Evolutionary conservation across 345 rosid genomes (phyloP), one percentile per base, ranked within the genome.

Genomic region (Euclidium syriacum): DNA sequence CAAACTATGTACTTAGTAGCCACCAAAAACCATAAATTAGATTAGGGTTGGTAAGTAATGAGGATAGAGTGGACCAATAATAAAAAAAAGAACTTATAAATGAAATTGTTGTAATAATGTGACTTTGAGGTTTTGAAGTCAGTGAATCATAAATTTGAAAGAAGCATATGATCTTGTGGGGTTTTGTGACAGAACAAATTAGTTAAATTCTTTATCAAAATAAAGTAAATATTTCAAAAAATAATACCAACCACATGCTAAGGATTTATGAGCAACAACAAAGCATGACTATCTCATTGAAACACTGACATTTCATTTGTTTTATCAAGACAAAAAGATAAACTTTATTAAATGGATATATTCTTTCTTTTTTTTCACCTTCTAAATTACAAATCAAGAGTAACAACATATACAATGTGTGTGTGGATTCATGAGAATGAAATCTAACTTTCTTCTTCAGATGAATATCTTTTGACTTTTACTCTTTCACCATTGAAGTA

Each of bases 401-500:
- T 52, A 30, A 68, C 19, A 58, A 50, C 54, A 52, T 27, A 43
- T 46, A 43, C 48, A 59, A 35, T 53, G 55, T 32, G 17, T 23
- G 43, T 57, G 12, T 12, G 58, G 14, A 47, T 35, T 61, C 19
- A 47, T 41, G 12, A 44, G 25, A 66, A 66, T 25, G 52, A 7
- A 33, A 48, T 78, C 58, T 64, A 26, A 41, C 73, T 58, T 77
- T 47, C 73, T 58, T 77, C 70, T 23, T 76, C 73, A 46, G 80
- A 71, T 12, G 40, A 30, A 32, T 70, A 64, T 76, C 91, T 83
- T 78, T 74, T 82, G 22, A 88, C 89, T 73, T 73, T 81, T 62
- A 85, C 86, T 36, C 91, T 72, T 68, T 92, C 96, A 15, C 95
- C 95, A 15, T 83, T 83, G 44, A 92, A 92, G 77, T 86, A 87